Base-by-base conservation (phyloP, 1,284 basidiomycete genomes). In the Ceratobasidium sp. region DNA sequence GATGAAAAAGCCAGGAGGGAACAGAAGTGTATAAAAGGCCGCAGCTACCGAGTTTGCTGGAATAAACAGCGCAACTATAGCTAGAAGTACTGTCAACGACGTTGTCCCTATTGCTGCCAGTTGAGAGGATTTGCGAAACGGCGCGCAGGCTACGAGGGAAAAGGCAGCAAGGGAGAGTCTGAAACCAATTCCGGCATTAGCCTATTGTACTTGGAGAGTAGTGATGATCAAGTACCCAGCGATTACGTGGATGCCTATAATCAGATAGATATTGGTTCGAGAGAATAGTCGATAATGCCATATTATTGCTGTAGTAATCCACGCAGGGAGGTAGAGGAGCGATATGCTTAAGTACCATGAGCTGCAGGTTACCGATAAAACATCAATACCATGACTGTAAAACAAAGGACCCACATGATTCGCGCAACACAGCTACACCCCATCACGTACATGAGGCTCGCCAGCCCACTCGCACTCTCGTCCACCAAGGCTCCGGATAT, bases 1-100 rank as follows among this genome's bases (percentile, higher is more conserved):
- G 16, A 92, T 84, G 76, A 90, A 92, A 78, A 88, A 92, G 12
- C 86, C 85, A 0, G 92, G 89, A 0, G 92, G 92, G 78, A 93
- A 92, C 41, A 93, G 79, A 62, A 94, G 77, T 0, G 89, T 86
- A 76, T 91, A 89, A 32, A 92, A 81, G 69, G 87, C 85, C 3
- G 86, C 86, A 0, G 81, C 82, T 1, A 80, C 83, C 6, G 84
- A 86, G 2, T 81, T 79, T 23, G 77, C 76, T 28, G 81, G 80
- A 72, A 89, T 82, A 0, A 89, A 84, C 39, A 91, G 78, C 0
- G 89, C 91, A 18, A 92, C 76, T 64, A 93, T 87, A 3, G 89
- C 89, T 39, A 91, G 84, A 4, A 92, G 76, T 73, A 93, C 85
- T 6, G 87, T 83, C 30, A 89, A 78, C 76, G 91, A 87, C 0